These are phyloP conservation scores for Ascocoryne sarcoides DNA, from an alignment of 2,329 filamentous ascomycete genomes.

Conservation along the genomic window DNA sequence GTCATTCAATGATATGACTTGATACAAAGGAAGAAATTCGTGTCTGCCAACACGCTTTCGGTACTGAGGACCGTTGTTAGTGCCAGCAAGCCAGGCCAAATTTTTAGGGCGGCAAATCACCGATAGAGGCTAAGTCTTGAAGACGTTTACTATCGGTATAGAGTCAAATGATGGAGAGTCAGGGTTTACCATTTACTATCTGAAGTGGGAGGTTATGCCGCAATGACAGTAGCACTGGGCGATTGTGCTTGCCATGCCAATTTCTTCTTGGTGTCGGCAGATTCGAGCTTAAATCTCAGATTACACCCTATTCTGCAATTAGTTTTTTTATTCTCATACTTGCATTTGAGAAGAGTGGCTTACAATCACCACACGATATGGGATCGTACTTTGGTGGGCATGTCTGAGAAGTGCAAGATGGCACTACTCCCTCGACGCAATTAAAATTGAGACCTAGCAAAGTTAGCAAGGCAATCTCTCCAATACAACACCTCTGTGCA, in stretches of 20 bases:
- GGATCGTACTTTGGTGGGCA: conserved; percentile 42
- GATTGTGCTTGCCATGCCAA: conserved; percentile 12
- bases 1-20: conserved; percentile 29
- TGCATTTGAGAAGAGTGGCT: conserved; percentile 11
- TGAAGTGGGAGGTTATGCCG: too few relatives aligned
- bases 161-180: too few relatives aligned
- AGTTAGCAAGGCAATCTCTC: neutral
- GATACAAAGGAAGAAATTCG: neutral
- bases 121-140: too few relatives aligned
- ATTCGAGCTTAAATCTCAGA: conserved; percentile 24
- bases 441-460: conserved; percentile 40
- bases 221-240: conserved; percentile 22
- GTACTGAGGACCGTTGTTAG: neutral
- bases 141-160: too few relatives aligned
- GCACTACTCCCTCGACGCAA: conserved; percentile 39
- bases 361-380: conserved; percentile 41
- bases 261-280: conserved; percentile 21
- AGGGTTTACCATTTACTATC: too few relatives aligned
- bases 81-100: neutral
- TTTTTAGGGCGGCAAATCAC: too few relatives aligned
- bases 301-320: conserved; percentile 22
- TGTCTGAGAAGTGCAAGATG: conserved; percentile 36
- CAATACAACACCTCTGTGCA: neutral
- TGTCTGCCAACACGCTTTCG: neutral
- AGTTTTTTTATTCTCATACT: conserved; percentile 2